phyloP scores from a whole-genome alignment of 2,329 filamentous ascomycete species.

The Teratosphaeria destructans region DNA sequence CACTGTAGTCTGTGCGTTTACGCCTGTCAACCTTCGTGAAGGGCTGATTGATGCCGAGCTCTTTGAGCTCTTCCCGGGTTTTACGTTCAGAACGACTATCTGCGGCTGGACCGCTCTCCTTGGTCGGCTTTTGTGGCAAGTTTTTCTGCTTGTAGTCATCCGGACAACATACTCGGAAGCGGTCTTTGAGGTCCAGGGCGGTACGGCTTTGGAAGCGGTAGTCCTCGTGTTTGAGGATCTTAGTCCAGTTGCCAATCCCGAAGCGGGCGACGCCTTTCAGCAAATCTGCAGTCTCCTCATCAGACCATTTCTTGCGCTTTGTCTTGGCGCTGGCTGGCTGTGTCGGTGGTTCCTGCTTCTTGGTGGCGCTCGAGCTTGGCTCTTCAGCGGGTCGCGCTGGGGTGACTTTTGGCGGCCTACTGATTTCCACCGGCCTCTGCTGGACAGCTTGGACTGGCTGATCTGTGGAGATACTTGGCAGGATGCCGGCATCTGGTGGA shows the following conservation, averaged over 20 bases:
- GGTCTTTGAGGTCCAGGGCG: conserved; percentile 54
- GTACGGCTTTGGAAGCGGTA: conserved; percentile 48
- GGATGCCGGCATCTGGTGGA: conserved; percentile 49
- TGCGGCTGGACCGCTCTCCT: background rate
- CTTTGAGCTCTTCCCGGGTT: conserved; percentile 25
- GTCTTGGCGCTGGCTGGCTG: conserved; percentile 1
- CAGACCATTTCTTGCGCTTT: conserved; percentile 46
- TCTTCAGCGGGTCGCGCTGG: background rate
- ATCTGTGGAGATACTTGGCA: conserved; percentile 47
- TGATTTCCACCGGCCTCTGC: background rate
- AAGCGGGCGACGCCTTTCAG: conserved; percentile 49
- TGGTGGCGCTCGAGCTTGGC: background rate
- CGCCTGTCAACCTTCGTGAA: conserved; percentile 42
- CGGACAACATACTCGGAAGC: conserved; percentile 29
- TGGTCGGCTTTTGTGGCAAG: background rate
- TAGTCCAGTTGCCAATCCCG: conserved; percentile 56
- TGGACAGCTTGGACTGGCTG: conserved; percentile 5
- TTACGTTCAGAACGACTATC: conserved; percentile 11
- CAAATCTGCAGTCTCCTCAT: conserved; percentile 50
- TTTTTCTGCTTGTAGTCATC: conserved; percentile 12
- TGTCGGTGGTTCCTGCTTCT: background rate
- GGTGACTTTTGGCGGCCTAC: background rate
- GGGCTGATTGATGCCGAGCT: conserved; percentile 40
- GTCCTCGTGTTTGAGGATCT: conserved; percentile 47
- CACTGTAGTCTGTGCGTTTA: conserved; percentile 45